These are phyloP conservation scores for Sicyos edulis DNA, from an alignment of 306 rosid species.

Conservation along the genomic window DNA sequence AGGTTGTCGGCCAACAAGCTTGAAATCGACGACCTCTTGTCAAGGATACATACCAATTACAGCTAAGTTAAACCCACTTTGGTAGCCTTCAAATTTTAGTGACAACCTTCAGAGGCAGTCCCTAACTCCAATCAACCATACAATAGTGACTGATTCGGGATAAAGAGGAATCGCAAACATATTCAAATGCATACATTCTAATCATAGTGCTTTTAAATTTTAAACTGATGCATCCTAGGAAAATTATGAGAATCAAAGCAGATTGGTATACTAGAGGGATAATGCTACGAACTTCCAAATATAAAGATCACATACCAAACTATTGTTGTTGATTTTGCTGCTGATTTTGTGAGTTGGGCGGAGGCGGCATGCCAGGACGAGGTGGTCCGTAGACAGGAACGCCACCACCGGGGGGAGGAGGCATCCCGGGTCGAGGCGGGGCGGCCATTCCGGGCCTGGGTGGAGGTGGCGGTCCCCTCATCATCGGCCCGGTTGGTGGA, in stretches of 20 bases:
- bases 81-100: background rate
- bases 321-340: conserved; percentile 57
- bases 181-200: background rate
- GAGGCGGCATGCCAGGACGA: conserved; percentile 86
- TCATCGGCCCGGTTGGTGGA: conserved; percentile 92
- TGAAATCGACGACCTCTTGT: too few species aligned
- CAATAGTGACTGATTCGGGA: background rate
- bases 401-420: conserved; percentile 75
- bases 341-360: conserved; percentile 65
- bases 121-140: background rate
- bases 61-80: too few species aligned
- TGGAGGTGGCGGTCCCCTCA: conserved; percentile 85
- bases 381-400: conserved; percentile 83
- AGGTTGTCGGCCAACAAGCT: background rate
- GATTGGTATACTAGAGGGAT: background rate
- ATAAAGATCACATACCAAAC: conserved; percentile 11
- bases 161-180: background rate
- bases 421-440: conserved; percentile 91
- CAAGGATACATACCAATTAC: too few species aligned
- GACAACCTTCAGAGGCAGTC: background rate
- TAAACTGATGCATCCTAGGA: background rate
- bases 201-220: background rate
- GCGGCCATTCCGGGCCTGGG: conserved; percentile 80
- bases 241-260: background rate
- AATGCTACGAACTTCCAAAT: background rate